Base-by-base conservation (phyloP, 176 grass and related monocot species). In the Secale cereale region DNA sequence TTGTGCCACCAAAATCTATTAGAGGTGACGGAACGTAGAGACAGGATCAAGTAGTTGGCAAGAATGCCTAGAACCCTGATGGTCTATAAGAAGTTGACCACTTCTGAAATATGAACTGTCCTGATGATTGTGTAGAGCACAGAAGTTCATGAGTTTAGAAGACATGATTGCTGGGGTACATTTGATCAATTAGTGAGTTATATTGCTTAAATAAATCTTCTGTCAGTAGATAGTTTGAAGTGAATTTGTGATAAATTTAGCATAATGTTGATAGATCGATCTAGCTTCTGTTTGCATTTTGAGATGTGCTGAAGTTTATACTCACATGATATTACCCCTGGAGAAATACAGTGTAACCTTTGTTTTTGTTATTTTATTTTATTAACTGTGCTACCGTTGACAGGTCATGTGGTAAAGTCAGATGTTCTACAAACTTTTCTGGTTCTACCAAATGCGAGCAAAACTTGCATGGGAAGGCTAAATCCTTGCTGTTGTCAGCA, bases 381-480 rank as follows among this genome's bases (percentile, higher is more conserved):
- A 23, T 15, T 90, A 13, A 79, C 71, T 57, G 40, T 90, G 37
- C 72, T 72, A 27, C 19, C 45, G 28, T 70, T 81, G n/a, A 25
- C 85, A 87, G 85, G 81, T 62, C 81, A 40, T 84, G 70, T 50
- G 67, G 29, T 75, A 75, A 81, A 75, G 5, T 63, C 26, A 39
- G 28, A 63, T 82, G 28, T 81, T 80, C 32, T 12, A 32, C 69
- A 67, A 70, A 25, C 27, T 59, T 39, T 62, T 19, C 39, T 61
- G 8, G 52, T 25, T 87, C 29, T 31, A 32, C 69, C n/a, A 86
- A 83, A 60, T 14, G n/a, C 9, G 45, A 56, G 30, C 39, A 59
- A 9, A 89, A 82, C 9, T 40, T 72, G 46, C 65, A 82, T 5
- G 14, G 7, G 37, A 82, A 59, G 59, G 69, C 10, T 79, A 88